Evolutionary conservation across 495 filamentous ascomycete genomes (phyloP), one percentile per base, ranked within the genome.

Genomic region (Viridothelium virens): DNA sequence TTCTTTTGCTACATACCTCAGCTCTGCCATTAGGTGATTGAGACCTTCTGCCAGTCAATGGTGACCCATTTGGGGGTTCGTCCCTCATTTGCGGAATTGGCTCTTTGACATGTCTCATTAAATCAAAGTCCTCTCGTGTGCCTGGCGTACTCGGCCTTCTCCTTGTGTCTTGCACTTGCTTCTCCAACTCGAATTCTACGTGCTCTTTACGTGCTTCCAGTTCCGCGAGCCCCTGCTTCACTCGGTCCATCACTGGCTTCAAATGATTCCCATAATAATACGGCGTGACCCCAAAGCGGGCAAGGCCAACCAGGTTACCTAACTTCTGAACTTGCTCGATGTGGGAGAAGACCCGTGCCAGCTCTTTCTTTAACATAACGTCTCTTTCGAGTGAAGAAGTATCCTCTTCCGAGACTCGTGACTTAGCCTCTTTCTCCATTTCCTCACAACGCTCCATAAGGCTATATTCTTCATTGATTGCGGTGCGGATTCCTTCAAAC

Each of bases 401-500:
- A 3, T 59, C 5, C 3, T 9, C 6, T 18, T 59, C 18, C 5
- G n/a, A 12, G 18, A 6, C 18, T 36, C 53, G 33, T 3, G 31
- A 18, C 6, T 14, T 18, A 9, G 14, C 25, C 14, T 33, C 53
- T 59, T 59, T 59, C 14, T 59, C 53, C 33, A 34, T 7, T 59
- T 59, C 53, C 10, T 7, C 18, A 59, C 36, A 59, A 9, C 53
- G 33, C 53, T 59, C 53, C 53, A 59, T 18, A 14, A 59, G 53
- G 31, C 3, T 0, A 36, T 7, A 36, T 36, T 59, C 53, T 34
- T 36, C 25, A 6, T 59, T 18, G 5, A 59, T 59, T 18, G 53
- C 31, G 5, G 10, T 36, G 31, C 53, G 53, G n/a, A 59, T 36
- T 36, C 36, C 53, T 33, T 33, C 31, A 7, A 31, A 31, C 25